These are phyloP conservation scores for Trametes cubensis DNA, from an alignment of 768 basidiomycete species.

Conservation along the genomic window DNA sequence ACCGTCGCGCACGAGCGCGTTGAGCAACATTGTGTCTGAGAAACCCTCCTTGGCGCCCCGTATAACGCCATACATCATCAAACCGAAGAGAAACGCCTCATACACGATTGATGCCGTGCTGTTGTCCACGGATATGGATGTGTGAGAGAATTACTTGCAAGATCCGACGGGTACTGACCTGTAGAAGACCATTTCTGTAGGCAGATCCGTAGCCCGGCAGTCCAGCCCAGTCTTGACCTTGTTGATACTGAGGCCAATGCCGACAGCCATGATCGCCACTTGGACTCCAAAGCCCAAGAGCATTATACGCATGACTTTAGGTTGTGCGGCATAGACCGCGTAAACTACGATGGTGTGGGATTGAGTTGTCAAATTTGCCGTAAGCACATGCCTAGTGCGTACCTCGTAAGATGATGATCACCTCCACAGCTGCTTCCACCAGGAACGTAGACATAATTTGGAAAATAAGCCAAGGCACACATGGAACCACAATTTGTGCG, in stretches of 20 bases:
- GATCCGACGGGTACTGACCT: conserved; percentile 8
- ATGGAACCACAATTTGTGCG: conserved; percentile 6
- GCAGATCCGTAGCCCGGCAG: conserved; percentile 15
- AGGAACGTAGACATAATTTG: conserved; percentile 17
- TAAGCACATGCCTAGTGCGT: not conserved
- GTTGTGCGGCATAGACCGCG: conserved; percentile 11
- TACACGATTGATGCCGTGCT: conserved; percentile 31
- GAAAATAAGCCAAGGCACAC: conserved; percentile 19
- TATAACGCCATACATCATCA: conserved; percentile 30
- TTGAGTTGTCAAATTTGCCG: not conserved
- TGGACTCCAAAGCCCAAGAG: conserved; percentile 12
- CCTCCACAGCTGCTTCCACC: conserved; percentile 18
- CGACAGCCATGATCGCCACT: conserved; percentile 15
- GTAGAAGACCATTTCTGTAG: conserved; percentile 20
- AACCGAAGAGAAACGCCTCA: conserved; percentile 30
- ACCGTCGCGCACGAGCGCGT: conserved; percentile 31
- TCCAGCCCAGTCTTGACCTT: conserved; percentile 15
- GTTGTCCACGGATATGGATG: not conserved
- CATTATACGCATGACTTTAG: conserved; percentile 17
- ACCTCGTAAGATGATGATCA: conserved; percentile 24
- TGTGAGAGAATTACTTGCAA: too few species aligned
- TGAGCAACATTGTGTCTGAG: conserved; percentile 27
- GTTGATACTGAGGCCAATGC: conserved; percentile 19
- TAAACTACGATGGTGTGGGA: conserved; percentile 6
- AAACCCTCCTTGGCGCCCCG: conserved; percentile 27